Evolutionary conservation across 2,329 filamentous ascomycete genomes (phyloP).

Genomic region (Arthrobotrys sphaeroides): DNA sequence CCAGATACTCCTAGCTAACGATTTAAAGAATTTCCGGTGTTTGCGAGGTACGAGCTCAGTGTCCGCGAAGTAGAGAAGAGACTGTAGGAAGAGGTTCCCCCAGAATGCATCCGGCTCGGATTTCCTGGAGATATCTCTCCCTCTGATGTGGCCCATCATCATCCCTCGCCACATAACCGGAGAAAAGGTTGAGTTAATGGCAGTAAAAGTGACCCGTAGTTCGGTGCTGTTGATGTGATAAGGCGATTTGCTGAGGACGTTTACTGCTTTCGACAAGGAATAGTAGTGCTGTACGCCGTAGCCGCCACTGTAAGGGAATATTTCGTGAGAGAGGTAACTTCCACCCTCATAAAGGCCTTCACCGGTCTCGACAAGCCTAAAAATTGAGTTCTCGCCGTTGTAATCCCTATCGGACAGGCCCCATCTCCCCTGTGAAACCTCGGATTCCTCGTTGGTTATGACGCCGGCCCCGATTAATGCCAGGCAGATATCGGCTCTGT

Average conservation of each 20-base stretch:
- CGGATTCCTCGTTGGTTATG: slow-evolving; percentile 45
- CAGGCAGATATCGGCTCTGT: slow-evolving; percentile 47
- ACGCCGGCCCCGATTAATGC: slow-evolving; percentile 48
- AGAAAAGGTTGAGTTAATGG: slow-evolving; percentile 49
- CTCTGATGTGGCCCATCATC: slow-evolving; percentile 54
- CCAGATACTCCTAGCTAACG: slow-evolving; percentile 38
- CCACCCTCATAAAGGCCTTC: slow-evolving; percentile 54
- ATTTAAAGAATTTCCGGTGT: slow-evolving; percentile 34
- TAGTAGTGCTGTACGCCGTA: slow-evolving; percentile 53
- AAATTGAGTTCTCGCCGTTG: slow-evolving; percentile 50
- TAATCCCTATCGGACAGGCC: slow-evolving; percentile 37
- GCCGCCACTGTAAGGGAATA: slow-evolving; percentile 53
- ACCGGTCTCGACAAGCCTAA: slow-evolving; percentile 37
- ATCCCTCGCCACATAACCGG: slow-evolving; percentile 53
- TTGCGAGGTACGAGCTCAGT: slow-evolving; percentile 32
- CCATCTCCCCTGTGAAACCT: slow-evolving; percentile 34
- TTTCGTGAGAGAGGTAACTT: slow-evolving; percentile 54
- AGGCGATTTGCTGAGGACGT: slow-evolving; percentile 39
- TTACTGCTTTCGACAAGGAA: slow-evolving; percentile 48
- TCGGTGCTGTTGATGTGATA: slow-evolving; percentile 39
- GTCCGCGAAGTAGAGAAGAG: slow-evolving; percentile 45
- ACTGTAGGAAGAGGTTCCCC: slow-evolving; percentile 44
- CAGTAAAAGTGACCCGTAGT: slow-evolving; percentile 32
- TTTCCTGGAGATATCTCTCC: slow-evolving; percentile 51
- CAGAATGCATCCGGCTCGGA: slow-evolving; percentile 40